These are phyloP conservation scores for Psilocybe mexicana DNA, from an alignment of 1,284 basidiomycete species.

Conservation along the genomic window DNA sequence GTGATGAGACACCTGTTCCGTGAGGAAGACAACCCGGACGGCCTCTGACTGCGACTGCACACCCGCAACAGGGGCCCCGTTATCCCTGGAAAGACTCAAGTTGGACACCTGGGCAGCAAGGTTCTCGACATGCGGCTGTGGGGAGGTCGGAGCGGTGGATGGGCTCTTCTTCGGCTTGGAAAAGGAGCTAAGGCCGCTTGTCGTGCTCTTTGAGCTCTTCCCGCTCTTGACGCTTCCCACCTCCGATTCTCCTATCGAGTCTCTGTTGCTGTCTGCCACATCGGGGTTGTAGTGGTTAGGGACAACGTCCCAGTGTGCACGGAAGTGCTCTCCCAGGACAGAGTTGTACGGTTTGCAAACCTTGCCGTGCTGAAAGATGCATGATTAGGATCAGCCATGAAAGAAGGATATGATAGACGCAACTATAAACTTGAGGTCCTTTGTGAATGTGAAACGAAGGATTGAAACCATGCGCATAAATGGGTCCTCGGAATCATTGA, in stretches of 20 bases:
- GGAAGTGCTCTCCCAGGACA: conserved; percentile 90
- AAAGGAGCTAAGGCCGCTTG: conserved; percentile 53
- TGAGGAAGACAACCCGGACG: conserved; percentile 59
- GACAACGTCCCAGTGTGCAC: conserved; percentile 82
- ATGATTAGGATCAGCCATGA: background rate
- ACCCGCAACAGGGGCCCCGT: conserved; percentile 12
- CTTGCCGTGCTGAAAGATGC: conserved; percentile 67
- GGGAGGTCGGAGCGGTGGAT: conserved; percentile 60
- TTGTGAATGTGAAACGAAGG: conserved; percentile 87
- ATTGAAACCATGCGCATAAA: conserved; percentile 93
- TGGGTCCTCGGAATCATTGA: conserved; percentile 89
- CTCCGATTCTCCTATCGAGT: conserved; percentile 43
- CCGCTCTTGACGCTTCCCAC: conserved; percentile 57
- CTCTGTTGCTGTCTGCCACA: conserved; percentile 47
- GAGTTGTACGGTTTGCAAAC: conserved; percentile 97
- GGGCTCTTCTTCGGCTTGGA: conserved; percentile 52
- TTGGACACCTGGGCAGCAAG: conserved; percentile 58
- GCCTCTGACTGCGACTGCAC: conserved; percentile 25
- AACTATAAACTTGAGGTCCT: conserved; percentile 94
- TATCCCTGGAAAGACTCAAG: conserved; percentile 49
- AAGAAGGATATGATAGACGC: conserved; percentile 30
- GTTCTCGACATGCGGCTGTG: conserved; percentile 37
- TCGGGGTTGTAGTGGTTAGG: conserved; percentile 53
- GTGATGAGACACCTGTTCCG: conserved; percentile 89
- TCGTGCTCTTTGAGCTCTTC: conserved; percentile 56